Conservation (phyloP, 2,329 filamentous ascomycete species). For the Monilinia fructigena region DNA sequence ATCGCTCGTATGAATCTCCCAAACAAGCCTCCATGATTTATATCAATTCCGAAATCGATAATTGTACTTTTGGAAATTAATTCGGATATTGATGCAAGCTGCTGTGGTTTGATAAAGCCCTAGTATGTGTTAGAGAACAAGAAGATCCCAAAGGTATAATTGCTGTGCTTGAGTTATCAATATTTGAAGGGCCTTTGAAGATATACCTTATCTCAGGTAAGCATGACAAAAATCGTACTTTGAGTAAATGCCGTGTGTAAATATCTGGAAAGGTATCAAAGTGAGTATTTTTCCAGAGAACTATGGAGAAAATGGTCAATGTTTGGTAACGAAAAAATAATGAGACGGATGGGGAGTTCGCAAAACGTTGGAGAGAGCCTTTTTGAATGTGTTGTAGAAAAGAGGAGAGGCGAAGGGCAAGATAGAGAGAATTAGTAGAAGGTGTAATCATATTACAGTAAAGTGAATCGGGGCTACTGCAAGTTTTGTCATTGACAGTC, state of each 20-base stretch:
- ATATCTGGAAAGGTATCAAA: not conserved
- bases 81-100: not conserved
- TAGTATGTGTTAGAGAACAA: not conserved
- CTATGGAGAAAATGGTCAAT: too few species aligned
- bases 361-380: not conserved
- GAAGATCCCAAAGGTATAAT: too few species aligned
- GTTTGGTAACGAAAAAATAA: not conserved
- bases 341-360: not conserved
- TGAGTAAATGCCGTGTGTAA: not conserved
- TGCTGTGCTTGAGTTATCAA: not conserved
- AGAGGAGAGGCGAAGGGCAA: not conserved
- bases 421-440: not conserved
- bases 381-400: not conserved
- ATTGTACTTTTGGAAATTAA: too few species aligned
- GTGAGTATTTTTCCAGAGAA: too few species aligned
- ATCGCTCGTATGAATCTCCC: conserved; percentile 9
- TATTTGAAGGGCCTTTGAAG: not conserved
- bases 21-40: not conserved
- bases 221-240: not conserved
- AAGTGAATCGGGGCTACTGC: not conserved
- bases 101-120: not conserved
- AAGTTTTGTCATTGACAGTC: not conserved
- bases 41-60: not conserved
- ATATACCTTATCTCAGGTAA: not conserved
- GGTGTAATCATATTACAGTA: not conserved